phyloP scores from a whole-genome alignment of 306 rosid species.

The Sechiopsis laciniata region DNA sequence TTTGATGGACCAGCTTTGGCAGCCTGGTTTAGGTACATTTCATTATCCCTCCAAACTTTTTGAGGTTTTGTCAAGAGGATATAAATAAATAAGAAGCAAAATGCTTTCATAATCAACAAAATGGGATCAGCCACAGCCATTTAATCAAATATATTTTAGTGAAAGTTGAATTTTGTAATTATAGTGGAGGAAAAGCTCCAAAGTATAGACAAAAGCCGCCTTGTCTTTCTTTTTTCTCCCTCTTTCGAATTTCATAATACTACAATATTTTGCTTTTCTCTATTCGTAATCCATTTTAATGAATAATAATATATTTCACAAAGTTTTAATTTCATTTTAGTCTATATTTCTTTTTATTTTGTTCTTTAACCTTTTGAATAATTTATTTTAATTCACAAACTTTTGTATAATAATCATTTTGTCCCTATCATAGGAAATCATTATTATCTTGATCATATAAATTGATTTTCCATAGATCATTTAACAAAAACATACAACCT shows the following conservation, averaged over 20 bases:
- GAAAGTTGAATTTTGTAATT: conserved; percentile 1
- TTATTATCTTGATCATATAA: not conserved
- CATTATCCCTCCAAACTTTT: conserved; percentile 2
- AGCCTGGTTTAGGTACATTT: conserved; percentile 5
- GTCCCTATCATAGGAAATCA: not conserved
- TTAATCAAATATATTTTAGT: conserved; percentile 1
- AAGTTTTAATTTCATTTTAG: not conserved
- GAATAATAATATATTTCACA: not conserved
- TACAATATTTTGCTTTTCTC: not conserved
- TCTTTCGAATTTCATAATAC: not conserved
- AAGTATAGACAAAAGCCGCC: conserved; percentile 20
- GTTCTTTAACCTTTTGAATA: not conserved
- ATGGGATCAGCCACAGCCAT: not conserved
- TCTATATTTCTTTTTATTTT: not conserved
- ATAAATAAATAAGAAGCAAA: not conserved
- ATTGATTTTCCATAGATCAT: not conserved
- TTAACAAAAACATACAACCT: not conserved
- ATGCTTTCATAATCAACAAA: not conserved
- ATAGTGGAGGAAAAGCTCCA: not conserved
- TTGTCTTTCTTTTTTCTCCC: not conserved
- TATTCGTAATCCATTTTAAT: not conserved
- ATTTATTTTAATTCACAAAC: not conserved
- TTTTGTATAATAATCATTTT: not conserved
- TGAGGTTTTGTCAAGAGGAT: not conserved
- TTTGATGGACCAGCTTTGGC: conserved; percentile 2